Conservation (phyloP, 208 protist species). For the Crithidia fasciculata region DNA sequence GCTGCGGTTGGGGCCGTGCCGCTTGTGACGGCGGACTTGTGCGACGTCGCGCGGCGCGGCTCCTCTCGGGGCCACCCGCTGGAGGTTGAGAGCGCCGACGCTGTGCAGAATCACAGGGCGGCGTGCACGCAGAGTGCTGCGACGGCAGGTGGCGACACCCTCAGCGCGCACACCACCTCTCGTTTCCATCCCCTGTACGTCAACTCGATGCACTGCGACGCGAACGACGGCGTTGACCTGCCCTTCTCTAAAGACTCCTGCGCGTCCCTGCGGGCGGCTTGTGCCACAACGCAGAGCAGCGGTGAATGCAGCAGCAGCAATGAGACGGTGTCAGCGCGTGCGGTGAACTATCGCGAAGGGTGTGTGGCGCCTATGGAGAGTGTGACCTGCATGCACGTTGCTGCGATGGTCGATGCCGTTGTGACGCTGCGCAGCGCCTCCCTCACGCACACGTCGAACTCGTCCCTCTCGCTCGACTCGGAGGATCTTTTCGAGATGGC, state of each 20-base stretch:
- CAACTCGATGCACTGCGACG: too few species aligned
- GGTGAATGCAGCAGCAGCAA: background rate
- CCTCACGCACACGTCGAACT: background rate
- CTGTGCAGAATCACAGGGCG: too few species aligned
- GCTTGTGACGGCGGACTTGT: too few species aligned
- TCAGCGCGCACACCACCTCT: too few species aligned
- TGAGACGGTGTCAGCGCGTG: background rate
- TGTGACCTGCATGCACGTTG: background rate
- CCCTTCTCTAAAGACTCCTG: background rate
- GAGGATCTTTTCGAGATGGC: background rate
- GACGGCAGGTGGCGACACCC: too few species aligned
- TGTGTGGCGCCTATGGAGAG: background rate
- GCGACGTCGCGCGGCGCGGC: too few species aligned
- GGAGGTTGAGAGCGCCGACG: too few species aligned
- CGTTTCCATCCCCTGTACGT: too few species aligned
- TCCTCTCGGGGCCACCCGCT: too few species aligned
- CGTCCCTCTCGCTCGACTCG: background rate
- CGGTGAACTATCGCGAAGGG: background rate
- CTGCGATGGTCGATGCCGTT: slow-evolving; percentile 5
- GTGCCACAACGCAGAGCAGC: background rate
- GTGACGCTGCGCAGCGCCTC: slow-evolving; percentile 7
- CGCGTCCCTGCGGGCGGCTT: background rate
- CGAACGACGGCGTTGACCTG: background rate
- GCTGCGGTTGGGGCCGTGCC: too few species aligned
- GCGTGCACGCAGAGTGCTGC: too few species aligned